Percentiles rank a stretch among this genome's conserved stretches.
phyloP scores from a whole-genome alignment of 176 grass and related monocot genomes.

The Alopecurus myosuroides region DNA sequence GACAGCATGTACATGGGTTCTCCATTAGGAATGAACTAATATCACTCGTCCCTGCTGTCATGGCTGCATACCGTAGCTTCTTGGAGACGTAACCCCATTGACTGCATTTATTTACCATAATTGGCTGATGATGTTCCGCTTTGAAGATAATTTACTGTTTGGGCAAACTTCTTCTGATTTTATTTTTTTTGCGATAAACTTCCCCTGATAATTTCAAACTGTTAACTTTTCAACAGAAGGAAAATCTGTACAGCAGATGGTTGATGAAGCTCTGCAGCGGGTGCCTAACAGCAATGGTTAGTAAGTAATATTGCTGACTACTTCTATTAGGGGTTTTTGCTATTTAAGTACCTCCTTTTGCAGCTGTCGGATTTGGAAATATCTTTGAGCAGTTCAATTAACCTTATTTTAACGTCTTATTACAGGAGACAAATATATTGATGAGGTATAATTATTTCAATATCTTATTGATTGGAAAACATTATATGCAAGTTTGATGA shows the following conservation, averaged over 20 bases:
- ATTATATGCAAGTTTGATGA: conserved; percentile 11
- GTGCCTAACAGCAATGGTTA: conserved; percentile 79
- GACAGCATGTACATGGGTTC: background rate
- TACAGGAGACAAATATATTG: conserved; percentile 82
- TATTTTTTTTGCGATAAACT: too few relatives aligned
- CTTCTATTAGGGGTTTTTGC: background rate
- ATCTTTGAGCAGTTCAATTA: conserved; percentile 20
- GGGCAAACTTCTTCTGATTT: background rate
- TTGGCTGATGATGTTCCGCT: background rate
- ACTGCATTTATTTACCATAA: background rate
- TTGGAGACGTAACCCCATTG: background rate
- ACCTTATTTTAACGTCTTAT: conserved; percentile 33
- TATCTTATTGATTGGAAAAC: conserved; percentile 25
- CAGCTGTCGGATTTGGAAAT: conserved; percentile 10
- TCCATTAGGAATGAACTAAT: background rate
- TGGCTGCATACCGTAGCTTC: background rate
- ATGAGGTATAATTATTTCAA: conserved; percentile 55
- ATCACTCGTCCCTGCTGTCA: background rate
- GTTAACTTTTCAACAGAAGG: conserved; percentile 60
- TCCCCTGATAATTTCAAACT: background rate
- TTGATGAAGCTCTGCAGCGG: conserved; percentile 76
- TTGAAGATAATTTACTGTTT: background rate
- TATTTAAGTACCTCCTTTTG: background rate
- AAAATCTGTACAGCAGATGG: conserved; percentile 95
- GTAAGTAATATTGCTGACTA: conserved; percentile 12